Base-by-base conservation (phyloP, 768 basidiomycete genomes). In the Lactarius deliciosus region DNA sequence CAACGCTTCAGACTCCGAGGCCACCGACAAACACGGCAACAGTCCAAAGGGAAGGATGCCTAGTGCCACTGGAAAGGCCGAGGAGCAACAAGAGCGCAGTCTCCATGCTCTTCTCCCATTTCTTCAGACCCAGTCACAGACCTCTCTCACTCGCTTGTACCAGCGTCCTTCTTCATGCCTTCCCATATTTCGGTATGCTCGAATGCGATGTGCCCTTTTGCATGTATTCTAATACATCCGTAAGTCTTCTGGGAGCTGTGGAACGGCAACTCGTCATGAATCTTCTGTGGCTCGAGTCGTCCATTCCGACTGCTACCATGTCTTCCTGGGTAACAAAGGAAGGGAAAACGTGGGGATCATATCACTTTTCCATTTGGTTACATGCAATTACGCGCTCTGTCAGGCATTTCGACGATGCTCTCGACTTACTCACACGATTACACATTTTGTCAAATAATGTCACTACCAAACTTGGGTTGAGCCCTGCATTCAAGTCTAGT, bases 231-330 rank as follows among this genome's bases (percentile, higher is more conserved):
- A 7, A 57, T 47, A 41, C 57, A 13, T 50, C 30, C 30, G 5
- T 4, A 73, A 94, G 93, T 61, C 79, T 96, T 30, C 77, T 97
- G 43, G 86, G 85, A 2, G 85, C 91, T 22, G 74, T 95, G 25
- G 90, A 94, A 73, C 82, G 92, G 63, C 94, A 96, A 74, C 79
- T 96, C 32, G 84, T 94, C 38, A 90, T 96, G 88, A 92, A 89
- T 74, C 74, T 94, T 61, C 80, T 96, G 9, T 97, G 95, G 94
- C 81, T 95, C 34, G 95, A 96, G 73, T 83, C 85, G 28, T 78
- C 88, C 5, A 86, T 94, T 59, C 79, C 84, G 1, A 76, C 80
- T n/a, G 79, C 82, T 18, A 89, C 86, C 0, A 87, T 94, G 86
- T 77, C 82, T 6, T 84, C 86, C 20, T 93, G 93, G 91, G 88